These are phyloP conservation scores for Hanseniaspora taiwanica DNA, from an alignment of 805 yeast genomes.

Conservation along the genomic window DNA sequence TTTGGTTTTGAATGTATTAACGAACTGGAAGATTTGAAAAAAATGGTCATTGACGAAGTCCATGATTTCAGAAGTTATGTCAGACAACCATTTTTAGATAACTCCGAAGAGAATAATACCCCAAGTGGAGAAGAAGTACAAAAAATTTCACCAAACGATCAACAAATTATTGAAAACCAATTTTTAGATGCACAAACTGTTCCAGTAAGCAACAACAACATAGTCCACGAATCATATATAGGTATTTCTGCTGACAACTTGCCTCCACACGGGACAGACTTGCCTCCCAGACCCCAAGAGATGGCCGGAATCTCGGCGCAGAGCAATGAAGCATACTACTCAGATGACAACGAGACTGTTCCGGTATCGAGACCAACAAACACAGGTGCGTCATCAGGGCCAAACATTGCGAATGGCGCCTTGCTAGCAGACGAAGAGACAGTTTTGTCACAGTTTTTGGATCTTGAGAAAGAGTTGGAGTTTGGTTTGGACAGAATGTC, in stretches of 20 bases:
- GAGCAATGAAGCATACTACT: not conserved
- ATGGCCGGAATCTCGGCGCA: constrained; percentile 7
- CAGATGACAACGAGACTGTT: not conserved
- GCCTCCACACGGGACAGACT: constrained; percentile 29
- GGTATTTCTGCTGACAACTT: constrained; percentile 37
- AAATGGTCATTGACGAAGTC: constrained; percentile 73
- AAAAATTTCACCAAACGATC: constrained; percentile 5
- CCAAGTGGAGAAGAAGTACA: constrained; percentile 16
- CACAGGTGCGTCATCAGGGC: no score
- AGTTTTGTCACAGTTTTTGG: constrained; percentile 22
- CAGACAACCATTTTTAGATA: constrained; percentile 56
- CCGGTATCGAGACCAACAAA: no score
- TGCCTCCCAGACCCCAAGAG: constrained; percentile 55
- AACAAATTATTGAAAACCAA: no score
- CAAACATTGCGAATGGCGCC: constrained; percentile 7
- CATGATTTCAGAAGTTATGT: constrained; percentile 66
- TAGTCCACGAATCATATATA: constrained; percentile 20
- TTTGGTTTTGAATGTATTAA: constrained; percentile 78
- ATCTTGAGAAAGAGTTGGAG: constrained; percentile 52
- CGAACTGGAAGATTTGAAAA: constrained; percentile 61
- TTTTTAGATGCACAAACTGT: no score
- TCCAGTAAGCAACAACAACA: constrained; percentile 1
- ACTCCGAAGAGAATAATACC: constrained; percentile 28
- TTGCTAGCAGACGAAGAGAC: constrained; percentile 15
- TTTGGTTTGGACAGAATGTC: constrained; percentile 49